Conservation (phyloP, 2,329 filamentous ascomycete species). For the Diaporthe sp. region DNA sequence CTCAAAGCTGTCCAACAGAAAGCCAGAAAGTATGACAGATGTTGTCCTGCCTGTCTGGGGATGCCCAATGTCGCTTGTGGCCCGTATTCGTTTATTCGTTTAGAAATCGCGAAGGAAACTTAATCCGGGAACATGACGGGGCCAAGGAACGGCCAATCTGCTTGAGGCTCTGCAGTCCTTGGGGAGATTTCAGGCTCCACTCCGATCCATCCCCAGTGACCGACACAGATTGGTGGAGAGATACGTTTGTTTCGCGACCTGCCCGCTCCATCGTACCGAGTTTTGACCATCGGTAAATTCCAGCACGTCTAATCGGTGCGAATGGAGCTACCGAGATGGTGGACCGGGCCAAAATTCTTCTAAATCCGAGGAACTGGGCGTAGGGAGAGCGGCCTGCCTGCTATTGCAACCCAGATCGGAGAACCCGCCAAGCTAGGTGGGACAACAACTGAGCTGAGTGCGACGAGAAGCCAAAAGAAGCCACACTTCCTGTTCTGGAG, state of each 20-base stretch:
- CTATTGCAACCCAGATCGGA: not conserved
- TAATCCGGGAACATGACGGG: slow-evolving; percentile 8
- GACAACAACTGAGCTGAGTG: not conserved
- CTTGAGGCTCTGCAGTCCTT: slow-evolving; percentile 30
- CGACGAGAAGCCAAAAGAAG: slow-evolving; percentile 1
- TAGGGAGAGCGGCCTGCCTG: not conserved
- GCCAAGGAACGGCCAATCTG: slow-evolving; percentile 10
- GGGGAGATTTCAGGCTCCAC: slow-evolving; percentile 16
- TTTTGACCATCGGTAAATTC: not conserved
- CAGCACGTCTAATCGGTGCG: not conserved
- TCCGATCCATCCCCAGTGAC: slow-evolving; percentile 14
- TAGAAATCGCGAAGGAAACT: not conserved
- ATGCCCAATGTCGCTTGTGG: not conserved
- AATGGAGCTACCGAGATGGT: not conserved
- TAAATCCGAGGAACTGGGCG: not conserved
- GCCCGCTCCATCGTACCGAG: not conserved
- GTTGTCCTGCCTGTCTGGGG: not conserved
- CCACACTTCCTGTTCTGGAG: slow-evolving; percentile 5
- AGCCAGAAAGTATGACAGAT: not conserved
- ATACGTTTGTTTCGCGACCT: slow-evolving; percentile 6
- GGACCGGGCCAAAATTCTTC: not conserved
- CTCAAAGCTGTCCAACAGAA: not conserved
- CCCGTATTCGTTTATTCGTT: not conserved
- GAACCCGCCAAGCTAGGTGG: slow-evolving; percentile 1
- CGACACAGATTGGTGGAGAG: slow-evolving; percentile 30